Percentiles rank a stretch among this genome's conserved stretches.
These are phyloP conservation scores for Haplographium delicatum DNA, from an alignment of 495 filamentous ascomycete species.

Conservation along the genomic window DNA sequence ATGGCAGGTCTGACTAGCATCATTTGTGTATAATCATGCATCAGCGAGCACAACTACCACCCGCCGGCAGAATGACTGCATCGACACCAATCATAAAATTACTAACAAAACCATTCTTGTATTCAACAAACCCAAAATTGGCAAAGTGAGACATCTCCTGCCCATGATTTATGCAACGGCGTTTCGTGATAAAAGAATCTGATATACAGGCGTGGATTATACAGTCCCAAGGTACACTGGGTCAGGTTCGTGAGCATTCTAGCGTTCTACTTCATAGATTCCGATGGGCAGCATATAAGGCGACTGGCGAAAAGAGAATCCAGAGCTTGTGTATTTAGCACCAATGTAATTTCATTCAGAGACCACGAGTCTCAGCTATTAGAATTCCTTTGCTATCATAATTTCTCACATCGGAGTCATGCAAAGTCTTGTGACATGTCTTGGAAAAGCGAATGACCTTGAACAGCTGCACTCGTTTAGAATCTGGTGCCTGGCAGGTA, in stretches of 20 bases:
- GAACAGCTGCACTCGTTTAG: too few species aligned
- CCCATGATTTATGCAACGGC: neutral
- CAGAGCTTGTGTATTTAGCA: conserved; percentile 18
- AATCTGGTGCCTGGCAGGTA: too few species aligned
- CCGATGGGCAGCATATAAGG: neutral
- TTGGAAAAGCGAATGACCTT: too few species aligned
- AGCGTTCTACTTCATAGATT: conserved; percentile 12
- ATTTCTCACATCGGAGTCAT: too few species aligned
- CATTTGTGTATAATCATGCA: neutral
- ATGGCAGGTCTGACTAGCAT: conserved; percentile 15
- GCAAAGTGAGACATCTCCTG: conserved; percentile 12
- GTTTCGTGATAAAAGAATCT: conserved; percentile 11
- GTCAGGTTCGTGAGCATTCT: neutral
- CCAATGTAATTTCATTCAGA: conserved; percentile 24
- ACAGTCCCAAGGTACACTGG: neutral
- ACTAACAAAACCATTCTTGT: conserved; percentile 3
- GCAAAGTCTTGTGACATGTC: too few species aligned
- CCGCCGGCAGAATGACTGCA: too few species aligned
- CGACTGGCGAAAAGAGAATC: conserved; percentile 10
- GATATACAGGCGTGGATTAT: conserved; percentile 4
- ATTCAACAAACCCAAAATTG: neutral
- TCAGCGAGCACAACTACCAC: neutral
- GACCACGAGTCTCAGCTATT: conserved; percentile 18
- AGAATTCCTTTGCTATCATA: too few species aligned
- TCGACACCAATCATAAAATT: conserved; percentile 2